Base-by-base conservation (phyloP, 2,329 filamentous ascomycete species). In the Aurifilum marmelostoma region DNA sequence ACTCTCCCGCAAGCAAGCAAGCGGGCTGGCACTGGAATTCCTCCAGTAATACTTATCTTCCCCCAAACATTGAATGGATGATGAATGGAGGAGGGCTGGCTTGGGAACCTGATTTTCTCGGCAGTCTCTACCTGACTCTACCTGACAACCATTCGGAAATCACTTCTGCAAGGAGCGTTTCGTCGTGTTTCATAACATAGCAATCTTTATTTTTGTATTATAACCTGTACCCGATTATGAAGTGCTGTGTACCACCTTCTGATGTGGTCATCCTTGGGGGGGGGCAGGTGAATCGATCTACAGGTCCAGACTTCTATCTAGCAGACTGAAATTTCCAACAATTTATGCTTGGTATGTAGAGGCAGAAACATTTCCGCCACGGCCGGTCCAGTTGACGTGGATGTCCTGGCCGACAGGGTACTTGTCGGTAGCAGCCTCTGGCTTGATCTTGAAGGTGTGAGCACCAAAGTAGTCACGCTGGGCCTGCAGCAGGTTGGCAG, bases 401-500 rank as follows among this genome's bases (percentile, higher is more conserved):
- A 95, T 96, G 82, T 98, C 89, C 85, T 94, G 85, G 82, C 91
- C 93, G 76, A 87, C 89, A 74, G 90, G 91, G 86, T 97, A 97
- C 84, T 93, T 94, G 69, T 85, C 89, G 81, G 78, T 91, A 76
- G 92, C 92, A 74, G 76, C 78, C 84, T 95, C 92, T 71, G 92
- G 91, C 91, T 96, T 95, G 84, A 96, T 88, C 77, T 85, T 85
- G 90, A 96, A 96, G 75, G 92, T 96, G 87, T 96, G 92, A 73
- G 92, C 92, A 81, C 96, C 96, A 80, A 99, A 99, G 92, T 98
- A 99, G 83, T 99, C 96, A 87, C 96, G 92, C 89, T 99, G 96
- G 69, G 95, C 96, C 87, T 99, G 96, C 78, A 99, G 90, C 73
- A 99, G 88, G 89, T 98, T 99, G 87, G 96, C 96, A 71, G 96